A percentile compares a stretch with the other conserved stretches of the same genome.
phyloP scores from a whole-genome alignment of 2,329 filamentous ascomycete genomes.

The Metarhizium album region DNA sequence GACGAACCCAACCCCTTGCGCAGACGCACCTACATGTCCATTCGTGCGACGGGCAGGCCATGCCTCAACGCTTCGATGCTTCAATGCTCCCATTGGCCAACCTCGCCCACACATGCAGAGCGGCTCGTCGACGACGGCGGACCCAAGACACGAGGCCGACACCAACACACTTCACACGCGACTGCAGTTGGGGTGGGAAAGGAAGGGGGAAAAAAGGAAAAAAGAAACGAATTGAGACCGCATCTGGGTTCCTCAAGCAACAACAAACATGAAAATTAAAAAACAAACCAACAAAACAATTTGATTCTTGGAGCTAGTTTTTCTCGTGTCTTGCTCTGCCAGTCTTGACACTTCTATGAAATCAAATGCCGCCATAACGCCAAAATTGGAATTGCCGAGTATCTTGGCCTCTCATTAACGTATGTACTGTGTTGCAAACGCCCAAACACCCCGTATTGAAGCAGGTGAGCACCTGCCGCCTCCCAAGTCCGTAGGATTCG shows the following conservation, averaged over 20 bases:
- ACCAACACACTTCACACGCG: not conserved
- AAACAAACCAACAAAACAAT: not conserved
- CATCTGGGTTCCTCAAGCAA: no score
- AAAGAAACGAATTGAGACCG: no score
- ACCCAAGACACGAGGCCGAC: not conserved
- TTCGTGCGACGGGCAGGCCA: no score
- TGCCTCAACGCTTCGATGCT: no score
- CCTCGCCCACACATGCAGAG: no score
- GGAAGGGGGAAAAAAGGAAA: no score
- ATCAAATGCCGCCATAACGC: not conserved
- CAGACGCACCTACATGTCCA: no score
- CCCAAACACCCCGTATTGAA: not conserved
- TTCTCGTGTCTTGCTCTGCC: not conserved
- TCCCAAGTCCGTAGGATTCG: not conserved
- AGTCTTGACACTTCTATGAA: not conserved
- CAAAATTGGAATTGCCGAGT: not conserved
- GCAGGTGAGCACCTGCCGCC: not conserved
- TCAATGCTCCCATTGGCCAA: no score
- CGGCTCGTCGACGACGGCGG: no score
- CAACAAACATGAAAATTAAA: no score
- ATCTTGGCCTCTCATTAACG: not conserved
- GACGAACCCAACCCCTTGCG: no score
- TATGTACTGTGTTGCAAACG: not conserved
- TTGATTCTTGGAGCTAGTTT: not conserved
- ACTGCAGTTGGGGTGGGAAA: no score